These are phyloP conservation scores for Colletotrichum sp. DNA, from an alignment of 2,329 filamentous ascomycete species.

Conservation along the genomic window DNA sequence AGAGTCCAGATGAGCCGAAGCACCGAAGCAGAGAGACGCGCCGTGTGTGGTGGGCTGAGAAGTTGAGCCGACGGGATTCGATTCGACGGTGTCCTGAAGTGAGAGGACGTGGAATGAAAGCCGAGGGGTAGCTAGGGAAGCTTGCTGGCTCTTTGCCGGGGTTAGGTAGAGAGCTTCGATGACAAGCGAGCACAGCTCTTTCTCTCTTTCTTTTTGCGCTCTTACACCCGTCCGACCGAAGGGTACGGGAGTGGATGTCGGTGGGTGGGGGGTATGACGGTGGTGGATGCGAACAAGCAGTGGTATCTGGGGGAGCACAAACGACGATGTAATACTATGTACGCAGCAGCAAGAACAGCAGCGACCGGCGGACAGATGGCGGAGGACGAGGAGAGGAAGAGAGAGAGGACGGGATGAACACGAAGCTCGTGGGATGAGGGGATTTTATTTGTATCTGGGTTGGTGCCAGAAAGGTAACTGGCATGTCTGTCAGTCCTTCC, in stretches of 20 bases:
- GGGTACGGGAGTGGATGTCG: slow-evolving; percentile 10
- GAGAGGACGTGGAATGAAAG: not conserved
- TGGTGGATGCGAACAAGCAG: not conserved
- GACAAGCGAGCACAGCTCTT: slow-evolving; percentile 17
- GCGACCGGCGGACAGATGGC: not conserved
- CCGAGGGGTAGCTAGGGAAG: not conserved
- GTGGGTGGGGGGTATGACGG: not conserved
- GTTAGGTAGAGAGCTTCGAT: not conserved
- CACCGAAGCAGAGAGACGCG: slow-evolving; percentile 1
- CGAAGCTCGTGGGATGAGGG: slow-evolving; percentile 14
- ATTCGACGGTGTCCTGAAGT: not conserved
- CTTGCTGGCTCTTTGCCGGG: not conserved
- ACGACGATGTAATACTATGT: not conserved
- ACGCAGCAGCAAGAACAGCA: not conserved
- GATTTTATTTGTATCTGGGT: slow-evolving; percentile 12
- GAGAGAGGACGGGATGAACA: not conserved
- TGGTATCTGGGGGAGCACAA: not conserved
- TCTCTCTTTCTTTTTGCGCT: not conserved
- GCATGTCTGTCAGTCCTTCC: not conserved
- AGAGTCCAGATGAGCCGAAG: slow-evolving; percentile 11
- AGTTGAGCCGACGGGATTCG: not conserved
- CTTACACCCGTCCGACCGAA: slow-evolving; percentile 15
- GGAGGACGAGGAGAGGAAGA: slow-evolving; percentile 1
- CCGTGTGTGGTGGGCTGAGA: slow-evolving; percentile 5
- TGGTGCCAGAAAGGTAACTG: not conserved